phyloP scores from a whole-genome alignment of 2,329 filamentous ascomycete species.

The Alternaria sp. region DNA sequence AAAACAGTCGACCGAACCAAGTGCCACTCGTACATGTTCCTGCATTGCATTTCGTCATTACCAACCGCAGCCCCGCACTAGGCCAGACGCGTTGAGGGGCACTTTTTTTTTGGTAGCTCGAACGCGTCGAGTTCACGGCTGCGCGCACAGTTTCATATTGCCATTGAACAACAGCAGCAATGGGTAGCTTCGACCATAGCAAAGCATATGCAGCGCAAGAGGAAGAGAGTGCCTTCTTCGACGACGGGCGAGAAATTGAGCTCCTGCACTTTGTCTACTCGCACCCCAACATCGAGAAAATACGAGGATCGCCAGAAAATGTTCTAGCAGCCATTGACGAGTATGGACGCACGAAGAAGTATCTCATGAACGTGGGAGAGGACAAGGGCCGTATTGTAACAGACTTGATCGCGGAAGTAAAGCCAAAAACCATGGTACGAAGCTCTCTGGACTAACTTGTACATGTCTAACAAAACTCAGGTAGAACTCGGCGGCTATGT shows the following conservation, averaged over 20 bases:
- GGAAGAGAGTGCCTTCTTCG: slow-evolving; percentile 56
- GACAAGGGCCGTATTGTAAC: slow-evolving; percentile 76
- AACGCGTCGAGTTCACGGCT: slow-evolving; percentile 34
- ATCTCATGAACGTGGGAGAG: slow-evolving; percentile 81
- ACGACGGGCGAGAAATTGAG: slow-evolving; percentile 78
- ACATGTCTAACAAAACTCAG: slow-evolving; percentile 37
- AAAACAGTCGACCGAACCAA: slow-evolving; percentile 12
- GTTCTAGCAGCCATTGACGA: slow-evolving; percentile 76
- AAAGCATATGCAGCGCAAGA: slow-evolving; percentile 61
- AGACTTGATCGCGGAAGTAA: slow-evolving; percentile 71
- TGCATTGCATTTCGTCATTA: slow-evolving; percentile 37
- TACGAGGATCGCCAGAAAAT: slow-evolving; percentile 69
- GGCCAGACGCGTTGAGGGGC: slow-evolving; percentile 38
- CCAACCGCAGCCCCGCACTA: slow-evolving; percentile 37
- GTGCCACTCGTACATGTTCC: slow-evolving; percentile 21
- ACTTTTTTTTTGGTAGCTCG: slow-evolving; percentile 17
- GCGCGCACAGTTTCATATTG: slow-evolving; percentile 20
- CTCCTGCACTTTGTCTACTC: slow-evolving; percentile 74
- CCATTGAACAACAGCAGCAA: slow-evolving; percentile 29
- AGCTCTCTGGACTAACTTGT: background rate
- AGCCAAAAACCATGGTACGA: slow-evolving; percentile 70
- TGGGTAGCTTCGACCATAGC: slow-evolving; percentile 50
- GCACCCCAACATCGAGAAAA: slow-evolving; percentile 67
- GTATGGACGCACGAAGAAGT: slow-evolving; percentile 70
- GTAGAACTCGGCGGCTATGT: slow-evolving; percentile 83